Evolutionary conservation across 2,329 filamentous ascomycete genomes (phyloP), one percentile per base, ranked within the genome.

Genomic region (Aspergillus brunneoviolaceus): DNA sequence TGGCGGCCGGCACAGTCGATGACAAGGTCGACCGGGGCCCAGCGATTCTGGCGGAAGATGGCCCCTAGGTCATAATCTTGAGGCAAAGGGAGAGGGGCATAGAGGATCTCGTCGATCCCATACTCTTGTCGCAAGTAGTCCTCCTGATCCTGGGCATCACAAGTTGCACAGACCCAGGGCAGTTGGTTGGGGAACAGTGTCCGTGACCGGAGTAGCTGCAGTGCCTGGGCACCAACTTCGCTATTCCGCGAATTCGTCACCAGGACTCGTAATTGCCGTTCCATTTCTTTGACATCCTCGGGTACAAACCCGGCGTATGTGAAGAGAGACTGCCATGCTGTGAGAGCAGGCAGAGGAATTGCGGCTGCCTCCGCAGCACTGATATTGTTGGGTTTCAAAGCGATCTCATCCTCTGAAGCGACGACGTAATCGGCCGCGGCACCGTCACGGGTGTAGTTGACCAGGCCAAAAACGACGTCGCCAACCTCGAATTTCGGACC

Each of bases 251-350:
- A 72, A 51, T 77, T 77, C 25, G 74, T 74, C 16, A 79, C 68
- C 4, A 79, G 70, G 5, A 79, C 66, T 31, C 77, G 71, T 52
- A 76, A 62, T 21, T 47, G 48, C 31, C 48, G 54, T 57, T 63
- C 50, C 16, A 59, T 51, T 51, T 63, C 56, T 31, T 59, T 60
- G 11, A 47, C 53, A 39, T 63, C 55, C 47, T 56, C 65, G n/a
- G 68, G 66, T 55, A 76, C 69, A 49, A 79, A 63, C 2, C 66
- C 67, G 5, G 71, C 74, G 60, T 77, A 71, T 14, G 60, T 66
- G 60, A 78, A 79, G 29, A 79, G 65, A 3, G 74, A 76, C 65
- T 79, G 76, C 74, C 76, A 80, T 10, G 75, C 78, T 31, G 75
- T 78, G 55, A 80, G 68, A 6, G 69, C 73, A 2, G 74, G 72